phyloP scores from a whole-genome alignment of 1,284 basidiomycete species.

The Trichosporon sp. region DNA sequence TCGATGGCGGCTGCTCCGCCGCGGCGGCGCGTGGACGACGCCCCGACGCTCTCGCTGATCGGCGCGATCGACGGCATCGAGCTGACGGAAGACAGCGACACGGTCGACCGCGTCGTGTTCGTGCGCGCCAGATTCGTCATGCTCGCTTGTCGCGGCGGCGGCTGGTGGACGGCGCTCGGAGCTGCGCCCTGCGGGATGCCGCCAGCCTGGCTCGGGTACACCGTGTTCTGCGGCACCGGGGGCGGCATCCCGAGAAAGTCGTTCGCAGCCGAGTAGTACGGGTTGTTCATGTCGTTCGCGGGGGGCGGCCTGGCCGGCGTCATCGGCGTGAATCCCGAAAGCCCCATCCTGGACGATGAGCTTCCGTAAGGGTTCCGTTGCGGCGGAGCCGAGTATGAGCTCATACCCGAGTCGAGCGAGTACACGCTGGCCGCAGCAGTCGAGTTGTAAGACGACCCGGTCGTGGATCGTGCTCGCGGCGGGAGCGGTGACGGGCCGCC shows the following conservation, averaged over 20 bases:
- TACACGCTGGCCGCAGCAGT: slow-evolving; percentile 45
- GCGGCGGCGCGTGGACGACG: slow-evolving; percentile 50
- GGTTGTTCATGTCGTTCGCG: slow-evolving; percentile 31
- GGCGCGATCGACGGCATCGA: slow-evolving; percentile 31
- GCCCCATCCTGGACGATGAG: neutral
- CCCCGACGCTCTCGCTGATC: slow-evolving; percentile 54
- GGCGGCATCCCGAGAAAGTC: slow-evolving; percentile 64
- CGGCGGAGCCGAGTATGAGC: slow-evolving; percentile 29
- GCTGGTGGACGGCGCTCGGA: slow-evolving; percentile 8
- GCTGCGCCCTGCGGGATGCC: neutral
- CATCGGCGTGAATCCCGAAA: slow-evolving; percentile 27
- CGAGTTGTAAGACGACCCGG: neutral
- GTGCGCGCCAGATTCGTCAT: slow-evolving; percentile 38
- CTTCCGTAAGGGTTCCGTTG: slow-evolving; percentile 3
- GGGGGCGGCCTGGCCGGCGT: slow-evolving; percentile 42
- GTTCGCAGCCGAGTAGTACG: slow-evolving; percentile 59
- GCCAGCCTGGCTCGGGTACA: slow-evolving; percentile 1
- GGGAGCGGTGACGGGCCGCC: slow-evolving; percentile 6
- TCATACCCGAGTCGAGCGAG: slow-evolving; percentile 45
- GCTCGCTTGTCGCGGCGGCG: slow-evolving; percentile 33
- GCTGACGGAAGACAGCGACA: slow-evolving; percentile 32
- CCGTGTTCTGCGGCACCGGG: slow-evolving; percentile 38
- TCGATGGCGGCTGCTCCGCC: slow-evolving; percentile 68
- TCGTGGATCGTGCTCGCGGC: slow-evolving; percentile 2
- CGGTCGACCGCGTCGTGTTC: slow-evolving; percentile 40